phyloP scores from a whole-genome alignment of 495 filamentous ascomycete species.

The Parathielavia hyrcaniae region DNA sequence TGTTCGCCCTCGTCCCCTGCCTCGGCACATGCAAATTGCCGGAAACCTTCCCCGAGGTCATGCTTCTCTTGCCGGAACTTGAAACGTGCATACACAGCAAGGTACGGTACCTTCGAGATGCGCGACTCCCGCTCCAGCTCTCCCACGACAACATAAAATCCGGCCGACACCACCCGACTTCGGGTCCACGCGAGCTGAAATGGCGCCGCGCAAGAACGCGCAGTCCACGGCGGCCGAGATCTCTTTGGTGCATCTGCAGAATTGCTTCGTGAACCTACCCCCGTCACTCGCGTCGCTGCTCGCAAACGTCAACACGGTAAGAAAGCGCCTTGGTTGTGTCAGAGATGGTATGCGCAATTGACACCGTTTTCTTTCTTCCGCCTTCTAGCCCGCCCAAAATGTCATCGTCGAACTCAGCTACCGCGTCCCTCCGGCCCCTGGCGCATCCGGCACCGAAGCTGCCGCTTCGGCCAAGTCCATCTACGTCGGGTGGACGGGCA shows the following conservation, averaged over 20 bases:
- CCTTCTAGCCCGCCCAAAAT: conserved; percentile 74
- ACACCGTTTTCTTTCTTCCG: neutral
- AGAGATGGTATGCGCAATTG: neutral
- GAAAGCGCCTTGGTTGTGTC: conserved; percentile 43
- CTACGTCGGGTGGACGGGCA: conserved; percentile 92
- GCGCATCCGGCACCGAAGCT: conserved; percentile 34
- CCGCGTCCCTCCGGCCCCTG: conserved; percentile 38
- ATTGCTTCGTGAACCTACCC: conserved; percentile 89
- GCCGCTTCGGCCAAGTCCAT: conserved; percentile 53
- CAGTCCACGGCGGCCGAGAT: conserved; percentile 67
- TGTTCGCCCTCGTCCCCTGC: conserved; percentile 14
- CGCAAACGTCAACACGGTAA: conserved; percentile 79
- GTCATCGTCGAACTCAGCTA: conserved; percentile 85
- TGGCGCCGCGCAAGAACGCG: conserved; percentile 61
- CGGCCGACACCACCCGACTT: neutral
- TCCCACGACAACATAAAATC: neutral
- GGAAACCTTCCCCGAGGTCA: conserved; percentile 9
- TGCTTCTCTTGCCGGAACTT: neutral
- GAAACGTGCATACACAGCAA: neutral
- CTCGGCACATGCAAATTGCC: conserved; percentile 37
- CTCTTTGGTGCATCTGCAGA: conserved; percentile 76
- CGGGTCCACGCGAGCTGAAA: conserved; percentile 22
- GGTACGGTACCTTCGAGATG: neutral
- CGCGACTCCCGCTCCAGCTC: neutral
- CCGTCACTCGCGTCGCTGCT: conserved; percentile 74